Conservation (phyloP, 1,284 basidiomycete genomes). For the Boletus semigastroideus region DNA sequence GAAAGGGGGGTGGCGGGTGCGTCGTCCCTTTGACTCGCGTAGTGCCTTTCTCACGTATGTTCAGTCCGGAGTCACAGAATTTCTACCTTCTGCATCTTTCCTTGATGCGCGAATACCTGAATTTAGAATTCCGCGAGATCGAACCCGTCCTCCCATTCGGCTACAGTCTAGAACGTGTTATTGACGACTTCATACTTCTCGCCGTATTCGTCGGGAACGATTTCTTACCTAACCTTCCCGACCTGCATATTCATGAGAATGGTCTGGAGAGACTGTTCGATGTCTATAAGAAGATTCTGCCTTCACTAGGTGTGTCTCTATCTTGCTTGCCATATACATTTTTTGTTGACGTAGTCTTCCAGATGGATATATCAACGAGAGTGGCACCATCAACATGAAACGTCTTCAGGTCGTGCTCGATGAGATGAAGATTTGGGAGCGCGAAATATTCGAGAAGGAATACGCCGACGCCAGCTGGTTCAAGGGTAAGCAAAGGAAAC, state of each 20-base stretch:
- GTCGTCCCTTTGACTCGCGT: conserved; percentile 25
- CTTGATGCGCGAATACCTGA: conserved; percentile 94
- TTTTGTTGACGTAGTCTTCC: neutral
- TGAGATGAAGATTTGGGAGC: conserved; percentile 86
- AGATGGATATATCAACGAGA: conserved; percentile 95
- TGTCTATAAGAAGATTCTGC: conserved; percentile 92
- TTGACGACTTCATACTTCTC: conserved; percentile 97
- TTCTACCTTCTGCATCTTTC: conserved; percentile 96
- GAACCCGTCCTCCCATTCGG: conserved; percentile 59
- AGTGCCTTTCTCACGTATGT: conserved; percentile 10
- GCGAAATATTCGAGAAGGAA: conserved; percentile 88
- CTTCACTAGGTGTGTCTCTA: conserved; percentile 65
- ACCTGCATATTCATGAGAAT: conserved; percentile 97
- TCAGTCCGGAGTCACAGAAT: conserved; percentile 81
- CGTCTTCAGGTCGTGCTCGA: conserved; percentile 87
- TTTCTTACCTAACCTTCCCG: conserved; percentile 94
- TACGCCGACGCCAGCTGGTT: conserved; percentile 88
- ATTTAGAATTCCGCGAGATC: conserved; percentile 87
- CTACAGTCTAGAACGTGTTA: conserved; percentile 89
- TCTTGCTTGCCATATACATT: neutral
- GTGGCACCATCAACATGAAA: conserved; percentile 78
- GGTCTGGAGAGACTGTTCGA: conserved; percentile 91
- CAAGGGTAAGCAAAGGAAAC: conserved; percentile 83
- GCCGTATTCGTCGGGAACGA: conserved; percentile 98
- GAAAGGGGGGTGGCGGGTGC: conserved; percentile 68